These are phyloP conservation scores for Oryza longistaminata DNA, from an alignment of 176 grass and related monocot species.

Conservation along the genomic window DNA sequence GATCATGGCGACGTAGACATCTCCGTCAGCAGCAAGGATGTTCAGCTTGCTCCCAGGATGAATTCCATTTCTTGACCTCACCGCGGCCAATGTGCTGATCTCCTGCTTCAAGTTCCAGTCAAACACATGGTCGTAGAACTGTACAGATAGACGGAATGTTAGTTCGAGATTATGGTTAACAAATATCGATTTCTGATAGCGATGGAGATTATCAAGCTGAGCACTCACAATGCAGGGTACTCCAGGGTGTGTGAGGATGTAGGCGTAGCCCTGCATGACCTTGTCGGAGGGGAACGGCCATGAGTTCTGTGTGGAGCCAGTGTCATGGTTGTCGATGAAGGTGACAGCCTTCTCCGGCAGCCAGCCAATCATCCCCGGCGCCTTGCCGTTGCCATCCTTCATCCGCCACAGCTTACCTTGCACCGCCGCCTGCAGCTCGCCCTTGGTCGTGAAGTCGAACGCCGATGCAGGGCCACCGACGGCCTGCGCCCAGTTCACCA, in stretches of 20 bases:
- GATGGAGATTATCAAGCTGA: too few species aligned
- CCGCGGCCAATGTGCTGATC: slow-evolving; percentile 46
- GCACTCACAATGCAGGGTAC: slow-evolving; percentile 71
- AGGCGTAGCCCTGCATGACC: slow-evolving; percentile 80
- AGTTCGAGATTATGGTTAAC: not conserved
- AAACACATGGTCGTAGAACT: slow-evolving; percentile 89
- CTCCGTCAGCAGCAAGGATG: slow-evolving; percentile 56
- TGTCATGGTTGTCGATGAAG: slow-evolving; percentile 93
- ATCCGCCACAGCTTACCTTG: slow-evolving; percentile 76
- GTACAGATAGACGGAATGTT: not conserved
- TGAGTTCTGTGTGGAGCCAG: slow-evolving; percentile 63
- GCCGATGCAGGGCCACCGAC: slow-evolving; percentile 58
- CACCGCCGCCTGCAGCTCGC: slow-evolving; percentile 64
- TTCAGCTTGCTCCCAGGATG: slow-evolving; percentile 50
- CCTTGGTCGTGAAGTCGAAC: slow-evolving; percentile 97
- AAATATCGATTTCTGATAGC: not conserved
- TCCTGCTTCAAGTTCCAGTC: slow-evolving; percentile 74
- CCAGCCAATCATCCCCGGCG: slow-evolving; percentile 74
- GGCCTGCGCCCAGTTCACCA: slow-evolving; percentile 63
- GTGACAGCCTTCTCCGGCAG: slow-evolving; percentile 81
- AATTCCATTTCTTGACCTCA: slow-evolving; percentile 56
- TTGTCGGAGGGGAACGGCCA: slow-evolving; percentile 83
- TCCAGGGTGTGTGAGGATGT: slow-evolving; percentile 82
- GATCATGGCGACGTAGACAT: slow-evolving; percentile 65
- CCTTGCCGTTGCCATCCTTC: slow-evolving; percentile 65